Conservation (phyloP, 345 rosid species). For the Dimocarpus longan region DNA sequence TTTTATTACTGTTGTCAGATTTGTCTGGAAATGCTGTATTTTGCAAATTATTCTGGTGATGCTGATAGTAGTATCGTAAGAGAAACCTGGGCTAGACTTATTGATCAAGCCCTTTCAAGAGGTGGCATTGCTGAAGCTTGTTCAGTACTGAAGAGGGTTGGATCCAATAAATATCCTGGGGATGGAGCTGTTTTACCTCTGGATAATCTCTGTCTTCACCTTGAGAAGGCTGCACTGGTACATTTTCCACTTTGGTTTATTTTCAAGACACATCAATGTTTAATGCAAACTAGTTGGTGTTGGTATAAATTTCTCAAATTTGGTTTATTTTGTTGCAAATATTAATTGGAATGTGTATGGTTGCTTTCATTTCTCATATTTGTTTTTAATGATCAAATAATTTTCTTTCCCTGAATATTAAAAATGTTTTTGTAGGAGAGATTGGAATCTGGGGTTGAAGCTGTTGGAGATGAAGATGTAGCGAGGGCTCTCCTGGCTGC, state of each 20-base stretch:
- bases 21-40: conserved; percentile 92
- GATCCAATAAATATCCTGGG: conserved; percentile 85
- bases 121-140: conserved; percentile 99
- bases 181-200: conserved; percentile 89
- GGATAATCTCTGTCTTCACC: conserved; percentile 87
- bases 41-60: conserved; percentile 92
- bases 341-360: neutral
- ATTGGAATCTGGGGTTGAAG: conserved; percentile 59
- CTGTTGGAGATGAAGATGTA: conserved; percentile 89
- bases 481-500: conserved; percentile 89
- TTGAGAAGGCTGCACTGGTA: conserved; percentile 96
- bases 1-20: conserved; percentile 52
- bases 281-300: neutral
- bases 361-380: neutral
- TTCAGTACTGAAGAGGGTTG: conserved; percentile 85
- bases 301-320: conserved; percentile 1
- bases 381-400: neutral
- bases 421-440: conserved; percentile 66
- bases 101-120: conserved; percentile 84
- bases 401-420: neutral
- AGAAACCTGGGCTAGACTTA: conserved; percentile 94
- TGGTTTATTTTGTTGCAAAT: neutral
- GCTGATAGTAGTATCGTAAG: conserved; percentile 88
- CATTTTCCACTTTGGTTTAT: conserved; percentile 13
- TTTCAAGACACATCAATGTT: neutral